Percentiles rank a stretch among this genome's conserved stretches.
These are phyloP conservation scores for Podospora bellae-mahoneyi DNA, from an alignment of 495 filamentous ascomycete species.

Conservation along the genomic window DNA sequence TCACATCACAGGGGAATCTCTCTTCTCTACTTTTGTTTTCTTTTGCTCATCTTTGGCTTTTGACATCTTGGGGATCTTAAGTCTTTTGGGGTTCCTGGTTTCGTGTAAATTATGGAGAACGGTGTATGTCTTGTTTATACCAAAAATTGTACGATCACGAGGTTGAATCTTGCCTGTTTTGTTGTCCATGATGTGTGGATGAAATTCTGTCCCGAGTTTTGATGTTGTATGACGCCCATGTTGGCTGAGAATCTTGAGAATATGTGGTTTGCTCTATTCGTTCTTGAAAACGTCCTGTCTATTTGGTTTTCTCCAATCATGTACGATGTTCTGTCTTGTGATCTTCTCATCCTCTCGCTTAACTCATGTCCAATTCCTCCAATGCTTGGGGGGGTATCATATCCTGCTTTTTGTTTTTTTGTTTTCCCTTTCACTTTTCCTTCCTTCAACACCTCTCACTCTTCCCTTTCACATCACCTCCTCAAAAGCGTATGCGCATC, in stretches of 20 bases:
- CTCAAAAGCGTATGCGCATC: constrained; percentile 61
- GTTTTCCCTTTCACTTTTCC: neutral
- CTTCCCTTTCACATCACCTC: constrained; percentile 12
- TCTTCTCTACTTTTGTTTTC: neutral
- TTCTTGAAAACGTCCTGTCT: neutral
- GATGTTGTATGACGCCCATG: too few relatives aligned
- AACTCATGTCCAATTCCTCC: constrained; percentile 3
- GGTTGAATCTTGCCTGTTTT: neutral
- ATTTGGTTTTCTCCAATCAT: neutral
- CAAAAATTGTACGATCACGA: neutral
- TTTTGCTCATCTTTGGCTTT: neutral
- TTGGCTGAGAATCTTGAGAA: too few relatives aligned
- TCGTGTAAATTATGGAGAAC: neutral
- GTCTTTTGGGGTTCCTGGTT: neutral
- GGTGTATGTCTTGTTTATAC: neutral
- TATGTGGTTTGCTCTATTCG: too few relatives aligned
- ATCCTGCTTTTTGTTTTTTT: constrained; percentile 9
- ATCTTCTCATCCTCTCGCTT: neutral
- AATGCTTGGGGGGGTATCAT: constrained; percentile 21
- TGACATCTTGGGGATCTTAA: neutral
- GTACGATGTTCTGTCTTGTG: neutral
- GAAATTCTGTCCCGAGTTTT: too few relatives aligned
- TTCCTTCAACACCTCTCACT: neutral
- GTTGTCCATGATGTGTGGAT: neutral
- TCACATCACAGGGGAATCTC: constrained; percentile 1